Evolutionary conservation across 2,329 filamentous ascomycete species (phyloP), one percentile per base, ranked within the genome.

Genomic region (Aquanectria penicillioides): DNA sequence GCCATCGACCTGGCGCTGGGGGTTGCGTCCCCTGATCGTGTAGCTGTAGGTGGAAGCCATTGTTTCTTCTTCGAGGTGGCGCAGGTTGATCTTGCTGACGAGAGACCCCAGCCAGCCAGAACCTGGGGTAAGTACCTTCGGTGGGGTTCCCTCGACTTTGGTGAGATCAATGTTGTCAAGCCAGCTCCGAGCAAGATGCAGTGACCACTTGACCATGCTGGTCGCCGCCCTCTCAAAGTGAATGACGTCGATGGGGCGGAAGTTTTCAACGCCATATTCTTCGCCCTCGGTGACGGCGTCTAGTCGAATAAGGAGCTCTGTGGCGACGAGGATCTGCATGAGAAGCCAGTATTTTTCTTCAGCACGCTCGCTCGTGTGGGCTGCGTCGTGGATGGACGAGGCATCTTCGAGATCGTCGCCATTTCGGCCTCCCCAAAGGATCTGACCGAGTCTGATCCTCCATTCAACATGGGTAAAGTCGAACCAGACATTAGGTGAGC

Each of bases 401-500:
- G 81, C 80, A 57, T 86, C 85, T 37, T 81, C 80, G n/a, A 82
- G 64, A 41, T 81, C 78, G 62, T 85, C 83, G 36, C 83, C 82
- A 22, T 80, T 71, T 6, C 78, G 75, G 13, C 79, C 76, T 13
- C 83, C 87, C 89, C 89, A 93, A 2, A 93, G 75, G 36, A 92
- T 81, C 73, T 92, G 89, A 6, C 90, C 90, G 2, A 93, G 78
- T 11, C 89, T 82, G 57, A 93, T 89, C 31, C 90, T 83, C 89
- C 89, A 92, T 70, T 92, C 89, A 6, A 92, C 87, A 26, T 88
- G 82, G 17, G 88, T 89, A 64, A 93, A 90, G 73, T 93, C 89
- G 48, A 90, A 83, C 90, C 90, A 93, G 40, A 91, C 84, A 54
- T 89, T 88, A 51, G 87, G 82, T 7, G 85, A 77, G 1, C 83